A percentile compares a stretch with the other conserved stretches of the same genome.
These are phyloP conservation scores for Mortierella sp. DNA, from an alignment of 371 early-diverging fungal genomes.

Conservation along the genomic window DNA sequence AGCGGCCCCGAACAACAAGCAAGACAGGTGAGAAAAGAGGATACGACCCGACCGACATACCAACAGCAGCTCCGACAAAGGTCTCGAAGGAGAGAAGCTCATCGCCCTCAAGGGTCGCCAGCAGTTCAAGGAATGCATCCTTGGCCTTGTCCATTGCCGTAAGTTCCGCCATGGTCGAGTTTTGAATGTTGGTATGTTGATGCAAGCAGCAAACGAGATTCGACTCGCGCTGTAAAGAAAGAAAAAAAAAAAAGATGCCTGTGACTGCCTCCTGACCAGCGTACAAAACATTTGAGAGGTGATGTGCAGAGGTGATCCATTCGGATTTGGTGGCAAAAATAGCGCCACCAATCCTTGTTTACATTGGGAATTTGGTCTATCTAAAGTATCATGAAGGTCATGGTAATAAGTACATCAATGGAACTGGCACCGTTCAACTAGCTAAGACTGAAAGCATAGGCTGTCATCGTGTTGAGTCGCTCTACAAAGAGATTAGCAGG, in stretches of 20 bases:
- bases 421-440: slow-evolving; percentile 8
- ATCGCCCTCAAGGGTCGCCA: slow-evolving; percentile 63
- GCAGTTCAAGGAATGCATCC: slow-evolving; percentile 65
- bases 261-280: neutral
- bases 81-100: slow-evolving; percentile 68
- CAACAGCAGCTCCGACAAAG: slow-evolving; percentile 69
- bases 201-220: neutral
- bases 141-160: slow-evolving; percentile 61
- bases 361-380: neutral
- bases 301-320: neutral
- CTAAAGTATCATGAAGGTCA: neutral
- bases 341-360: slow-evolving; percentile 9
- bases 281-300: slow-evolving; percentile 2
- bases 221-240: neutral
- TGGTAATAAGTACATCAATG: neutral
- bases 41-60: slow-evolving; percentile 34
- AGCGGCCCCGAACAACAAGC: too few species aligned
- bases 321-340: neutral
- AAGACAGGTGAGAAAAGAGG: neutral
- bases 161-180: slow-evolving; percentile 20
- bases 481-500: slow-evolving; percentile 16
- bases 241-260: neutral
- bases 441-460: slow-evolving; percentile 52
- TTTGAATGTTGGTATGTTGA: neutral
- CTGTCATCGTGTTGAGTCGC: slow-evolving; percentile 49